These are phyloP conservation scores for Naganishia onofrii DNA, from an alignment of 768 basidiomycete genomes.

Conservation along the genomic window DNA sequence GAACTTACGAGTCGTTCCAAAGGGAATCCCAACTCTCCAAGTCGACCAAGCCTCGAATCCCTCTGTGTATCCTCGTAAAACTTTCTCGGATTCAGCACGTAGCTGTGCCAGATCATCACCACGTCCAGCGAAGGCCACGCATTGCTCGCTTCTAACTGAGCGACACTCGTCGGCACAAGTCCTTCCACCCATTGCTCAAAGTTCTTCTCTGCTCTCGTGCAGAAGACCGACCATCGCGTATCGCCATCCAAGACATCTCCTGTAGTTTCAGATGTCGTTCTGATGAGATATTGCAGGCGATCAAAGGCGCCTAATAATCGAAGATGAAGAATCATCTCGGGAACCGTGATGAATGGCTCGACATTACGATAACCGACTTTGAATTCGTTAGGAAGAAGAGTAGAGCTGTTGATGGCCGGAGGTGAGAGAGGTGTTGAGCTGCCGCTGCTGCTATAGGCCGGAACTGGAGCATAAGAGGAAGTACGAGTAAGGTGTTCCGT, in stretches of 20 bases:
- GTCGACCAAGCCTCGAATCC: not conserved
- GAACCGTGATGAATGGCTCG: conserved; percentile 15
- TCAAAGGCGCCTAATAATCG: not conserved
- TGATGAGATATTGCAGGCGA: not conserved
- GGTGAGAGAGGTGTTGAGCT: not conserved
- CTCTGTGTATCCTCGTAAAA: conserved; percentile 28
- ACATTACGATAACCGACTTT: conserved; percentile 3
- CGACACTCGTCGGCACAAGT: not conserved
- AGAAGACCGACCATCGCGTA: not conserved
- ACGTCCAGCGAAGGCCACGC: conserved; percentile 31
- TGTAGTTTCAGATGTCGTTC: not conserved
- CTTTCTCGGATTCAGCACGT: conserved; percentile 39
- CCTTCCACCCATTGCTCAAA: conserved; percentile 6
- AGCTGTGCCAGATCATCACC: conserved; percentile 40
- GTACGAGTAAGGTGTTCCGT: conserved; percentile 9
- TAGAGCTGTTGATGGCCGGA: not conserved
- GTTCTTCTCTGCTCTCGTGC: conserved; percentile 8
- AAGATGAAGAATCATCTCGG: conserved; percentile 15
- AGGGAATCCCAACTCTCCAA: conserved; percentile 19
- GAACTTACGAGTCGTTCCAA: conserved; percentile 21
- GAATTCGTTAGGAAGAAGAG: conserved; percentile 21
- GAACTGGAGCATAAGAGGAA: not conserved
- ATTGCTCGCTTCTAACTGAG: not conserved
- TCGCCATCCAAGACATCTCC: conserved; percentile 10
- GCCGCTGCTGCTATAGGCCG: not conserved